Evolutionary conservation across 1,284 basidiomycete genomes (phyloP).

Genomic region (Microbotryum lychnidis-dioicae): DNA sequence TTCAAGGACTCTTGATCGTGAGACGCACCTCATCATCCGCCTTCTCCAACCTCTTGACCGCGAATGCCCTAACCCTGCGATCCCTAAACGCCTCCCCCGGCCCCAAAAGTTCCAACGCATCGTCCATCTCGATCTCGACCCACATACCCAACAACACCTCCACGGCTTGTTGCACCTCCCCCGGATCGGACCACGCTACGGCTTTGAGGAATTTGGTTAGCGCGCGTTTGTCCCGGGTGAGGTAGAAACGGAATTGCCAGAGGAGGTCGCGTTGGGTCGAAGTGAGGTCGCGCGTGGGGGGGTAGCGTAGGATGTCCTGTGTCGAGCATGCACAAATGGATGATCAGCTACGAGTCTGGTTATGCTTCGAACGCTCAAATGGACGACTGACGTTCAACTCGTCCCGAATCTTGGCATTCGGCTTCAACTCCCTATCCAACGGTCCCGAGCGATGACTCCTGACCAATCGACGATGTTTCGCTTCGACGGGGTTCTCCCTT

Average conservation of each 20-base stretch:
- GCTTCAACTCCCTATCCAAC: conserved; percentile 90
- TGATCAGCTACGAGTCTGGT: neutral
- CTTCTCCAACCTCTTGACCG: conserved; percentile 77
- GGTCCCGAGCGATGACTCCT: conserved; percentile 91
- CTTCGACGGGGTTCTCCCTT: conserved; percentile 91
- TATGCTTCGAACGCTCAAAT: too few species aligned
- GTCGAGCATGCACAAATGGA: too few species aligned
- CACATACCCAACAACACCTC: conserved; percentile 92
- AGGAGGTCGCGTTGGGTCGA: conserved; percentile 91
- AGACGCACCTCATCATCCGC: conserved; percentile 70
- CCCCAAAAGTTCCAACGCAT: conserved; percentile 88
- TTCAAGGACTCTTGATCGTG: too few species aligned
- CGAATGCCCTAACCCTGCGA: conserved; percentile 83
- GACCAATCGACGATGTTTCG: conserved; percentile 88
- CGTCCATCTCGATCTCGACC: conserved; percentile 94
- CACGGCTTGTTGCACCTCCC: conserved; percentile 94
- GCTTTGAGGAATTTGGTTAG: conserved; percentile 97
- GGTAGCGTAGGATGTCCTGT: conserved; percentile 81
- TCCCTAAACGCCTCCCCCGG: conserved; percentile 70
- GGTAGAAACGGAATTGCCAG: conserved; percentile 98
- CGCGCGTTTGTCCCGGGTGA: conserved; percentile 68
- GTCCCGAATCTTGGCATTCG: conserved; percentile 85
- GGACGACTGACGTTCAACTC: conserved; percentile 64
- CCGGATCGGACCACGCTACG: conserved; percentile 91
- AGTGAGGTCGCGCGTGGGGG: conserved; percentile 77